phyloP scores from a whole-genome alignment of 768 basidiomycete genomes.

The Cystobasidium tubakii region DNA sequence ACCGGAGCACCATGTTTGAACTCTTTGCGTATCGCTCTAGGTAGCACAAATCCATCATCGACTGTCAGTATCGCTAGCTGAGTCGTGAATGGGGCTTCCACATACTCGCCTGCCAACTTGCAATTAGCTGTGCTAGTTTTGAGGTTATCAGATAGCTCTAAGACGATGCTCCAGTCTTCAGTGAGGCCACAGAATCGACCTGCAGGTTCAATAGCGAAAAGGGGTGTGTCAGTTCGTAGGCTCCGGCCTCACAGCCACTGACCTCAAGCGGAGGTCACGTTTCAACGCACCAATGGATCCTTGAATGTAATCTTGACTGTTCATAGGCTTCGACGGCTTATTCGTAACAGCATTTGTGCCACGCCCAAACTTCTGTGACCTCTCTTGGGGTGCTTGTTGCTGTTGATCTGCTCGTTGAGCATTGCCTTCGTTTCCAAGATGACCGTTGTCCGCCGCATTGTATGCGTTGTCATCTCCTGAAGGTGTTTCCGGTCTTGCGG shows the following conservation, averaged over 20 bases:
- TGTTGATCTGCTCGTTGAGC: background rate
- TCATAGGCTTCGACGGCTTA: background rate
- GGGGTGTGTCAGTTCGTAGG: too few species aligned
- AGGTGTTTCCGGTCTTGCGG: background rate
- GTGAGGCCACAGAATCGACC: constrained; percentile 30
- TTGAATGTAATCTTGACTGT: background rate
- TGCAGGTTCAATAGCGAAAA: too few species aligned
- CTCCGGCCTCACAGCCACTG: too few species aligned
- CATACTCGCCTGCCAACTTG: constrained; percentile 25
- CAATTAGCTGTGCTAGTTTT: constrained; percentile 15
- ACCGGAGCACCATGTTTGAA: constrained; percentile 40
- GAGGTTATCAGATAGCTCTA: constrained; percentile 28
- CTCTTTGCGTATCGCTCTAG: constrained; percentile 41
- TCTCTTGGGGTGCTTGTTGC: background rate
- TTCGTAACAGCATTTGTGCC: background rate
- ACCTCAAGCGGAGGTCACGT: background rate
- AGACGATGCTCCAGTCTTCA: constrained; percentile 25
- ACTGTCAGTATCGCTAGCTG: background rate
- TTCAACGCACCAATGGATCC: constrained; percentile 14
- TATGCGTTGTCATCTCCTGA: background rate
- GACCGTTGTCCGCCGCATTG: background rate
- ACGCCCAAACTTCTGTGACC: constrained; percentile 4
- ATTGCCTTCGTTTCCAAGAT: background rate
- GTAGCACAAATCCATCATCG: background rate
- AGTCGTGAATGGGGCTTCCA: background rate